phyloP scores from a whole-genome alignment of 23 red algal species.

The Pyropia haitanensis region DNA sequence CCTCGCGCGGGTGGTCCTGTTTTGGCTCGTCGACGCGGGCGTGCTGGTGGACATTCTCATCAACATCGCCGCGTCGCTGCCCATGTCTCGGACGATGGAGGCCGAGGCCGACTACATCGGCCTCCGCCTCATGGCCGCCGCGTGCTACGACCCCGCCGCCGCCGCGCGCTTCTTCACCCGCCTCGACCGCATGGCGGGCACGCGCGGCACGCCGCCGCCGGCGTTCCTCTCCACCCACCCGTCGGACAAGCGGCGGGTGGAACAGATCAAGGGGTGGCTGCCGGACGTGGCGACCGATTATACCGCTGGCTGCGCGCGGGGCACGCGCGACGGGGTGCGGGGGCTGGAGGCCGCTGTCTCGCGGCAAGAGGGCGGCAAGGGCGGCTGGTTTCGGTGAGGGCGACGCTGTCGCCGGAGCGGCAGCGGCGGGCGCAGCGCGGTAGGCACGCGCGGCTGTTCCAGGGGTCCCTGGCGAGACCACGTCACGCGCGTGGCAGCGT shows the following conservation, averaged over 20 bases:
- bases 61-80: slow-evolving; percentile 46
- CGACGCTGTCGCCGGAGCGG: too few species aligned
- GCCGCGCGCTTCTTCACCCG: slow-evolving; percentile 58
- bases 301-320: neutral
- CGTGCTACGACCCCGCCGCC: slow-evolving; percentile 79
- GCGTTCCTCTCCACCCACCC: slow-evolving; percentile 78
- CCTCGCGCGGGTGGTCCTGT: slow-evolving; percentile 33
- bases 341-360: too few species aligned
- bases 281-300: slow-evolving; percentile 26
- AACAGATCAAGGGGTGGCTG: slow-evolving; percentile 21
- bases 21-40: slow-evolving; percentile 38
- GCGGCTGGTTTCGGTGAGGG: too few species aligned
- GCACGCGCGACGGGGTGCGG: too few species aligned
- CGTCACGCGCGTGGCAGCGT: too few species aligned
- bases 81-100: slow-evolving; percentile 67
- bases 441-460: too few species aligned
- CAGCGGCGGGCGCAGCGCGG: too few species aligned
- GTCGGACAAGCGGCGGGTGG: slow-evolving; percentile 45
- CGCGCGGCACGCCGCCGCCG: slow-evolving; percentile 11
- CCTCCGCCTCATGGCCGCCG: slow-evolving; percentile 46
- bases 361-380: too few species aligned
- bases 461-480: too few species aligned
- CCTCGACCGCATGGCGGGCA: slow-evolving; percentile 17
- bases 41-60: slow-evolving; percentile 37
- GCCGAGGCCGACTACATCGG: slow-evolving; percentile 88